Percentiles rank a stretch among this genome's conserved stretches.
These are phyloP conservation scores for Flaveria ramosissima DNA, from an alignment of 129 eudicot species.

Conservation along the genomic window DNA sequence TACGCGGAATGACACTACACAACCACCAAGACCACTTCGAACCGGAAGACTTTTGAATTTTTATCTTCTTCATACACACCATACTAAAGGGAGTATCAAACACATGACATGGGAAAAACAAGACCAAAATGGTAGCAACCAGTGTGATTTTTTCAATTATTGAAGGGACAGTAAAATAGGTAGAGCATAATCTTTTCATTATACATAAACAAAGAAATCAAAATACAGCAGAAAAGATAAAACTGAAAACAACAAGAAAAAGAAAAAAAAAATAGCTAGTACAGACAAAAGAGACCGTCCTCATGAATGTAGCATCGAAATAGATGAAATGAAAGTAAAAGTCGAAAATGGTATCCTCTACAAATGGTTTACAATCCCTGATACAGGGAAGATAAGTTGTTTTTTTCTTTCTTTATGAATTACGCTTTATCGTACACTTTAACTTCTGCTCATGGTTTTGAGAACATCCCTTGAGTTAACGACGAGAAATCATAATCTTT, in stretches of 20 bases:
- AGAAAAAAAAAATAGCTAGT: not conserved
- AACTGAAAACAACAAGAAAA: not conserved
- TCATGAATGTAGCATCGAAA: constrained; percentile 23
- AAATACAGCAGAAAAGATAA: constrained; percentile 19
- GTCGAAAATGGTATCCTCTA: constrained; percentile 49
- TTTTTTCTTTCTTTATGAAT: constrained; percentile 35
- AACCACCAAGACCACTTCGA: not conserved
- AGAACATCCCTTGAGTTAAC: constrained; percentile 90
- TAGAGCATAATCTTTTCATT: not conserved
- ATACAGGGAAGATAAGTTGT: constrained; percentile 31
- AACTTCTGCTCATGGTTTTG: constrained; percentile 58
- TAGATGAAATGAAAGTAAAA: constrained; percentile 25
- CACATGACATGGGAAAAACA: too few relatives aligned
- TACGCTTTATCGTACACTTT: constrained; percentile 35
- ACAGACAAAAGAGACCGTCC: constrained; percentile 19
- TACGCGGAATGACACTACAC: not conserved
- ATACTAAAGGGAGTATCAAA: not conserved
- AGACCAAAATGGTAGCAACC: not conserved
- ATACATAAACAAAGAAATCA: constrained; percentile 15
- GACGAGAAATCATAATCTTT: constrained; percentile 94
- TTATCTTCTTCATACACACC: not conserved
- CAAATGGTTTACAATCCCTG: constrained; percentile 59
- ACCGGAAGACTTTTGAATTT: not conserved
- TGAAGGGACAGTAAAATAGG: not conserved
- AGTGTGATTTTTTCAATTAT: not conserved